Percentiles rank a stretch among this genome's conserved stretches.
Evolutionary conservation across 805 yeast species (phyloP).

Genomic region (Candida sphagnicola): DNA sequence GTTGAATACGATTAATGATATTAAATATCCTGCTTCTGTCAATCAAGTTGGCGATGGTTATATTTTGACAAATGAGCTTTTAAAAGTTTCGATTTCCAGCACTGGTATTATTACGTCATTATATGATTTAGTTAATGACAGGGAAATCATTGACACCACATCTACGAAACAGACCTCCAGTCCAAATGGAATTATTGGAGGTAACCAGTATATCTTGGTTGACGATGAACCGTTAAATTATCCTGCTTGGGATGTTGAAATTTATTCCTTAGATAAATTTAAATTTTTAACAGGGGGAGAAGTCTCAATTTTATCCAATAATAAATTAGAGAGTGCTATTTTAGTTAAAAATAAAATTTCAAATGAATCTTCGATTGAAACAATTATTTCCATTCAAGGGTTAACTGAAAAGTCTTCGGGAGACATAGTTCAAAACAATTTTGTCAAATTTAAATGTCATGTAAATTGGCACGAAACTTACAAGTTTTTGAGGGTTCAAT

Average conservation of each 20-base stretch:
- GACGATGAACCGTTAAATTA: constrained; percentile 88
- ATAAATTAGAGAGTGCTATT: constrained; percentile 61
- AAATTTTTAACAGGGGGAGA: constrained; percentile 41
- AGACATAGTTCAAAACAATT: constrained; percentile 37
- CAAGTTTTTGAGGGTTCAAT: constrained; percentile 89
- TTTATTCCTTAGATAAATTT: constrained; percentile 75
- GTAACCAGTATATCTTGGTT: constrained; percentile 76
- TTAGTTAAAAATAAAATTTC: constrained; percentile 61
- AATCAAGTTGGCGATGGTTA: constrained; percentile 35
- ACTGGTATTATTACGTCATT: constrained; percentile 60
- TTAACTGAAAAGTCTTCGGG: constrained; percentile 39
- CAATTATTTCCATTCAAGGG: constrained; percentile 69
- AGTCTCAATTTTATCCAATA: constrained; percentile 39
- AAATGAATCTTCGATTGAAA: constrained; percentile 52
- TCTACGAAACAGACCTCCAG: constrained; percentile 44
- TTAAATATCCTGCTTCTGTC: constrained; percentile 49
- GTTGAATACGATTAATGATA: constrained; percentile 12
- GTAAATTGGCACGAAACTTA: constrained; percentile 88
- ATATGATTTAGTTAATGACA: constrained; percentile 48
- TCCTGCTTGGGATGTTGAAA: constrained; percentile 98
- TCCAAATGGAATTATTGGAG: constrained; percentile 42
- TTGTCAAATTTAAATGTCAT: constrained; percentile 32
- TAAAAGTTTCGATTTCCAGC: constrained; percentile 50
- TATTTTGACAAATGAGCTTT: constrained; percentile 55
- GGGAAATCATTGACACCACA: constrained; percentile 65